Base-by-base conservation (phyloP, 2,329 filamentous ascomycete genomes). In the Fusarium praegraminearum region DNA sequence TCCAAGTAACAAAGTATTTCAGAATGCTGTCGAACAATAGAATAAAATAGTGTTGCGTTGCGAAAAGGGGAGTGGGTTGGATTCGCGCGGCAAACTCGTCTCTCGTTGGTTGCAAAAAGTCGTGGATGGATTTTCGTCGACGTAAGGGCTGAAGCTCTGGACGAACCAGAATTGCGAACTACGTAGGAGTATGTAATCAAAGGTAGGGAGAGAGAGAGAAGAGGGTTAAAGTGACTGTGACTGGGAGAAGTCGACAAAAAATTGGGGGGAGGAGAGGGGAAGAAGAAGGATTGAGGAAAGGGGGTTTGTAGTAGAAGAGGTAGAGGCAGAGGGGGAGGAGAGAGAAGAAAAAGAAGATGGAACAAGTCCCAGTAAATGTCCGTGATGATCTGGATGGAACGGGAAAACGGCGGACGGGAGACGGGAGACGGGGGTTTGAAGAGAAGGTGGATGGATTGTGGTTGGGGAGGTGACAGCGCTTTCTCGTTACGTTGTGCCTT, bases 361-460 rank as follows among this genome's bases (percentile, higher is more conserved):
- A 64, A 71, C 62, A 54, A 45, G 53, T 62, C 58, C 64, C 66
- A 67, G 65, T 57, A 72, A 70, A 72, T 64, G 61, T 69, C 71
- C 68, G 64, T 47, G 67, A 73, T 70, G 69, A 74, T 74, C 61
- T 72, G 69, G 72, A 73, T 72, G 69, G 72, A 73, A 74, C 67
- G 57, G 67, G 68, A 67, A 65, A 71, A 73, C 58, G 65, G 65
- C 70, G 71, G 67, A 71, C 67, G 71, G 71, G 67, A 71, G 62
- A 74, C 65, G 72, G 69, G 67, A 67, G 69, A 70, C 69, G 59
- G 67, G 69, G 69, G 50, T 52, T 43, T 45, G 53, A 50, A 38
- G 46, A 38, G 46, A 57, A 70, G 38, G 43, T 43, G 50, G 51
- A 69, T 61, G 62, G 70, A 67, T 71, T 73, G 70, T 68, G 70